Evolutionary conservation across 257 asterid genomes (phyloP), one percentile per base, ranked within the genome.

Genomic region (Leptodermis oblonga): DNA sequence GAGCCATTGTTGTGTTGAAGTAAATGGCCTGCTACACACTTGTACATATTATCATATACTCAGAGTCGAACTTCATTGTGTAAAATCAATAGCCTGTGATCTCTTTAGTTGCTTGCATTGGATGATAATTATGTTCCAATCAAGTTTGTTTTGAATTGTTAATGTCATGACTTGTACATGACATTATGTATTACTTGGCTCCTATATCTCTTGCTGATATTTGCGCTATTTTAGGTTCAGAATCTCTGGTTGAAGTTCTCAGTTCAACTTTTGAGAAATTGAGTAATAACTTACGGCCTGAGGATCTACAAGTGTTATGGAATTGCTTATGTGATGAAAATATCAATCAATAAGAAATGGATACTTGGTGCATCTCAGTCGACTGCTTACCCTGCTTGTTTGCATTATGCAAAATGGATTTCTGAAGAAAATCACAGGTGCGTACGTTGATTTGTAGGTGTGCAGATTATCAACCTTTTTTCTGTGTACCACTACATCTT

Each of bases 391-490:
- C 51, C 73, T 93, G 69, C 95, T 93, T 59, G 77, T 78, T 66
- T 84, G 90, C 71, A 63, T 85, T 37, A 45, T 84, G 71, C 86
- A 85, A 74, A 85, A 69, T 79, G 88, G 82, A 62, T 67, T 65
- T 74, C 76, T 41, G 59, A 75, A 70, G 69, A 90, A 83, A 82
- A 46, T 85, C 55, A 73, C 88, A 78, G 99, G 99, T 93, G 79
- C 69, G 64, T 18, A n/a, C 11, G 7, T 62, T 6, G 51, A 52
- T 39, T 45, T 41, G 26, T 49, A 39, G 36, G 3, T 33, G 25
- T 34, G 15, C 17, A 10, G 39, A 7, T 41, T 73, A 7, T 61
- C 37, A 39, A 33, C 42, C 39, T 53, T 28, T 54, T 42, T 55
- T 23, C 26, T 15, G 11, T 23, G 17, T 60, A 17, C 37, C 51